Conservation (phyloP, 495 filamentous ascomycete species). For the Cladorrhinum samala region DNA sequence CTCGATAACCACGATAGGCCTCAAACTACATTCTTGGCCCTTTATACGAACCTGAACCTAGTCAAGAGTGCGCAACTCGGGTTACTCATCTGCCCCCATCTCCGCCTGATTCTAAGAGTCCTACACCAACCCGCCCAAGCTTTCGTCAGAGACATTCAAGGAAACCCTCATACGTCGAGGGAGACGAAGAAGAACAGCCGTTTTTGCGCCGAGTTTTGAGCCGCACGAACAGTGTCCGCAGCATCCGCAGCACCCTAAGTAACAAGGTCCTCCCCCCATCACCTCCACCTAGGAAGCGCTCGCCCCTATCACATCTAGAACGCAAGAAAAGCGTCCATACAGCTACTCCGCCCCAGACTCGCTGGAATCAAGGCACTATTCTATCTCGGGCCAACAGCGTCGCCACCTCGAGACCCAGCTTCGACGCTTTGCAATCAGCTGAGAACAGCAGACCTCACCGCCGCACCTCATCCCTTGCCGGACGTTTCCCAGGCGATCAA, state of each 20-base stretch:
- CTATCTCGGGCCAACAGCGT: slow-evolving; percentile 23
- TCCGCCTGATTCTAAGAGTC: slow-evolving; percentile 30
- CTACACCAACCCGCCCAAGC: slow-evolving; percentile 8
- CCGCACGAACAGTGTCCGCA: slow-evolving; percentile 14
- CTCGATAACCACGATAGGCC: slow-evolving; percentile 30
- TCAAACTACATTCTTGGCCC: slow-evolving; percentile 54
- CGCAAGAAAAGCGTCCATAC: slow-evolving; percentile 18
- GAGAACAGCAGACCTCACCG: slow-evolving; percentile 4
- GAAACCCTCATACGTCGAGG: slow-evolving; percentile 4
- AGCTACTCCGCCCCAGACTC: slow-evolving; percentile 17
- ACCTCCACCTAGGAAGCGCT: slow-evolving; percentile 7
- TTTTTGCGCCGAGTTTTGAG: slow-evolving; percentile 18
- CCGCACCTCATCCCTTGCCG: slow-evolving; percentile 20
- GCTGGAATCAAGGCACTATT: slow-evolving; percentile 28
- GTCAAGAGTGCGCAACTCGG: slow-evolving; percentile 24
- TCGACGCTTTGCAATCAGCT: neutral
- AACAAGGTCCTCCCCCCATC: slow-evolving; percentile 9
- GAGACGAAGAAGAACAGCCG: slow-evolving; percentile 11
- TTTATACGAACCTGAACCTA: slow-evolving; percentile 27
- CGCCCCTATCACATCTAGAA: slow-evolving; percentile 9
- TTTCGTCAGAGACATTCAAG: slow-evolving; percentile 7
- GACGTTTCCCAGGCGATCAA: slow-evolving; percentile 16
- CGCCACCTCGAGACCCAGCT: slow-evolving; percentile 16
- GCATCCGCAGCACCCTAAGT: slow-evolving; percentile 2
- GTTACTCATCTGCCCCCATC: slow-evolving; percentile 20